Percentiles rank a stretch among this genome's conserved stretches.
Conservation (phyloP, 169 alveolate species). For the Cryptosporidium felis region DNA sequence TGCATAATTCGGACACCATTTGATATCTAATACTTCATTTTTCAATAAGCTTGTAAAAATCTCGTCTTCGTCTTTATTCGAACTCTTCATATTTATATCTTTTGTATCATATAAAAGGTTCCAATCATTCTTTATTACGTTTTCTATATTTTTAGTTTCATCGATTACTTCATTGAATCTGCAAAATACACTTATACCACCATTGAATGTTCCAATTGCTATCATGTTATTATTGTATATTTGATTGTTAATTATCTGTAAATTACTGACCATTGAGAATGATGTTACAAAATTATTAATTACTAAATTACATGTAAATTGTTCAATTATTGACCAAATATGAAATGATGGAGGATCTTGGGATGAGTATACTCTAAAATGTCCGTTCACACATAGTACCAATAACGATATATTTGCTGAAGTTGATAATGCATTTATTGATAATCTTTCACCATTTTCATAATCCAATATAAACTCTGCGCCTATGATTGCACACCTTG, state of each 20-base stretch:
- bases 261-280: conserved; percentile 8
- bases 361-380: conserved; percentile 23
- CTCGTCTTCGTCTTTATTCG: neutral
- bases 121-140: neutral
- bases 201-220: conserved; percentile 24
- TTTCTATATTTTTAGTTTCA: neutral
- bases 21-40: conserved; percentile 12
- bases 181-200: neutral
- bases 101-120: neutral
- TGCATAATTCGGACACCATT: conserved; percentile 66
- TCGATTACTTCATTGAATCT: neutral
- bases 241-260: neutral
- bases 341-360: conserved; percentile 61
- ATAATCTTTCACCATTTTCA: conserved; percentile 4
- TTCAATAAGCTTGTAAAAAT: neutral
- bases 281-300: neutral
- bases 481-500: conserved; percentile 5
- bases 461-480: conserved; percentile 19
- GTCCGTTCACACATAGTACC: conserved; percentile 20
- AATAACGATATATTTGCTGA: conserved; percentile 8
- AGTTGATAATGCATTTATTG: conserved; percentile 9
- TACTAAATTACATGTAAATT: conserved; percentile 23
- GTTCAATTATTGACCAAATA: conserved; percentile 46
- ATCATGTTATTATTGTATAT: neutral
- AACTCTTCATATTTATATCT: neutral